Conservation (phyloP, 2,329 filamentous ascomycete genomes). For the Pseudocercospora cruenta region DNA sequence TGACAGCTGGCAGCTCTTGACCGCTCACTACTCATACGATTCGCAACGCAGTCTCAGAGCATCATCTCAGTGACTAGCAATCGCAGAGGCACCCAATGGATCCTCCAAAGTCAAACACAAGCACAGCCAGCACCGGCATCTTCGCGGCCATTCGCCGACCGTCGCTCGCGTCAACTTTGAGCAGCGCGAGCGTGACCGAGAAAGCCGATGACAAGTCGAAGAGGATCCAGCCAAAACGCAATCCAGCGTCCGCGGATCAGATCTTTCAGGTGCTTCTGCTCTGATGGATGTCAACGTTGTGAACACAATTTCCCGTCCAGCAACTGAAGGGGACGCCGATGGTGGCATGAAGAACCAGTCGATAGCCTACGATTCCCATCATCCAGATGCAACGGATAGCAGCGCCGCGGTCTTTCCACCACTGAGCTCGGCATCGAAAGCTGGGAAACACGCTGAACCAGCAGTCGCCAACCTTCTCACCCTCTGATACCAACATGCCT, state of each 20-base stretch:
- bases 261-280: conserved; percentile 2
- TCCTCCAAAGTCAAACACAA: neutral
- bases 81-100: neutral
- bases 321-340: neutral
- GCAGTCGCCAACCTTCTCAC: neutral
- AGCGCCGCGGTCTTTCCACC: neutral
- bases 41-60: neutral
- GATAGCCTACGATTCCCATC: neutral
- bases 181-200: neutral
- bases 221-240: neutral
- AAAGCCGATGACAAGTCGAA: neutral
- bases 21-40: neutral
- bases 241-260: neutral
- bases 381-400: neutral
- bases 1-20: neutral
- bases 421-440: neutral
- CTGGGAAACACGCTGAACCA: neutral
- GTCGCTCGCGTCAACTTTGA: neutral
- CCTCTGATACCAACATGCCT: neutral
- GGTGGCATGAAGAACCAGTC: too few relatives aligned
- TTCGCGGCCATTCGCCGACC: conserved; percentile 2
- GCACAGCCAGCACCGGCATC: neutral
- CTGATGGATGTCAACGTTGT: neutral
- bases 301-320: neutral
- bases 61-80: neutral